Evolutionary conservation across 139 green algal species (phyloP).

Genomic region (Auxenochlorella pyrenoidosa): DNA sequence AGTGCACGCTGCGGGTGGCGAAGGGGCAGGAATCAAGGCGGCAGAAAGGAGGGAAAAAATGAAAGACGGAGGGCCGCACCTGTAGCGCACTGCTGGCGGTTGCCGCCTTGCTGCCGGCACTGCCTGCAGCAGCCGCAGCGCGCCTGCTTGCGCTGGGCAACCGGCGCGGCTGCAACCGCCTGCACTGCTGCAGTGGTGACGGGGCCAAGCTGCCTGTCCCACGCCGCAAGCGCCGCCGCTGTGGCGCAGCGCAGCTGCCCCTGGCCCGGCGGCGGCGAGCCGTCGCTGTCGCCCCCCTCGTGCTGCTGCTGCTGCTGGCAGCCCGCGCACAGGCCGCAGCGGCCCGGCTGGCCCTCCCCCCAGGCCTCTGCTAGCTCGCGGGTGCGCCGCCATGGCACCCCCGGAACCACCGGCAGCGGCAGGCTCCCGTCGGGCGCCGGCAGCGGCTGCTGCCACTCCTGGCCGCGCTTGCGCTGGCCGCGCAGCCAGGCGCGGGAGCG

Average conservation of each 20-base stretch:
- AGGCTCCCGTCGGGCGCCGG: slow-evolving; percentile 16
- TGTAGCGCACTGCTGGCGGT: background rate
- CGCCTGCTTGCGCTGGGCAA: background rate
- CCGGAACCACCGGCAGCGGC: slow-evolving; percentile 3
- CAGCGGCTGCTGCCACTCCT: slow-evolving; percentile 17
- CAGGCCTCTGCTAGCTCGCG: background rate
- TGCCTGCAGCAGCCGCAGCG: slow-evolving; percentile 22
- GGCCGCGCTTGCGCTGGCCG: background rate
- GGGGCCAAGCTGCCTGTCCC: slow-evolving; percentile 27
- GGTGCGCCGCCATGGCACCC: slow-evolving; percentile 3
- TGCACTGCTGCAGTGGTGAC: slow-evolving; percentile 5
- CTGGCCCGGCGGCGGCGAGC: background rate
- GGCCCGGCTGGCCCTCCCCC: background rate
- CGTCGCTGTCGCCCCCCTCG: background rate
- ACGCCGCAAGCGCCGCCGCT: background rate
- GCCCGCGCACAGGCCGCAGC: slow-evolving; percentile 1
- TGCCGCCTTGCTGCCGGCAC: background rate
- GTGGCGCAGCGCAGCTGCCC: background rate
- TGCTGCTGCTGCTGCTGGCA: slow-evolving; percentile 2
- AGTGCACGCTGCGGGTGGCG: too few species aligned
- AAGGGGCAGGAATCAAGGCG: too few species aligned
- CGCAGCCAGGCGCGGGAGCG: slow-evolving; percentile 15
- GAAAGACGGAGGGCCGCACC: background rate
- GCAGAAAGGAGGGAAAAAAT: too few species aligned
- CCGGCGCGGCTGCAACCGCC: background rate